Evolutionary conservation across 352 stramenopile species (phyloP), one percentile per base, ranked within the genome.

Genomic region (Detonula confervacea): DNA sequence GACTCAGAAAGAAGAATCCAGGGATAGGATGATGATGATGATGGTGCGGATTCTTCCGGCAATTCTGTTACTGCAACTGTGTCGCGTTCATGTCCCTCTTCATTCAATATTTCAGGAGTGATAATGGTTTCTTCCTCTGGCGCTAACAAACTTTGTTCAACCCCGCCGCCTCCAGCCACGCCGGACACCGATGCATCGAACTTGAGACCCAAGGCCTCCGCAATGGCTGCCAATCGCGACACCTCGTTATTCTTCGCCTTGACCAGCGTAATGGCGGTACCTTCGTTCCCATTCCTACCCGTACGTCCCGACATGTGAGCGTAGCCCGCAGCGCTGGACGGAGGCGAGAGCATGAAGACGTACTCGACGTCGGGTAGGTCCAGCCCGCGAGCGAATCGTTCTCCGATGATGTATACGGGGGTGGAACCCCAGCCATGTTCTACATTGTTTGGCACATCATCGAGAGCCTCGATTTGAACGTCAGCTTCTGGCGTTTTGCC

Each of bases 381-480:
- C 14, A 92, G 46, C 35, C 86, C 86, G n/a, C 86, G 77, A 14
- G 77, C 86, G 42, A 92, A 85, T 42, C 78, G 78, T 80, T 90
- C 80, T n/a, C 74, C 80, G 33, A 90, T 77, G 5, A 92, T 74
- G 57, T 86, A 88, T 6, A 90, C 73, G 4, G 74, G 60, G 5
- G 76, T 66, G 29, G 30, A 35, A 16, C 67, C 55, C 73, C 78
- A 84, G 66, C 59, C 52, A 52, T 61, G 37, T 16, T 47, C 47
- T n/a, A 42, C 12, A 12, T 56, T 18, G 30, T 68, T 39, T 57
- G 0, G 1, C 14, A n/a, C 27, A 20, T 70, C 22, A 27, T 30
- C 39, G 37, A n/a, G 7, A 63, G 27, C 30, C 11, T 16, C 44
- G 5, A 24, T 11, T 27, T 29, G 18, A 67, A 33, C 24, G 16